Evolutionary conservation across 257 asterid genomes (phyloP).

Genomic region (Fraxinus anomala): DNA sequence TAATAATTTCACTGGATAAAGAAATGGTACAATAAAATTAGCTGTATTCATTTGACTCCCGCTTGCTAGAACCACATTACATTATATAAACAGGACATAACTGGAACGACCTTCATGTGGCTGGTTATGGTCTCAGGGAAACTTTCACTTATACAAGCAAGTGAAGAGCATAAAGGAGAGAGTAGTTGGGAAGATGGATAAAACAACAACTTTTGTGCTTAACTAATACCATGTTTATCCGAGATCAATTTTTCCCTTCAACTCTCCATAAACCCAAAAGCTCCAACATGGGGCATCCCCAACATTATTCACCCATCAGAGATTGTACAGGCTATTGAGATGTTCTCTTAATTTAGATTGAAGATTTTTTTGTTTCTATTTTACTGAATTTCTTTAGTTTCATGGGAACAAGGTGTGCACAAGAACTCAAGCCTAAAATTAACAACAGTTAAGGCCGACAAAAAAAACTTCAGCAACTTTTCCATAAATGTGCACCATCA

Average conservation of each 20-base stretch:
- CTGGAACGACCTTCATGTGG: neutral
- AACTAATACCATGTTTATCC: neutral
- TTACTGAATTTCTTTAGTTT: neutral
- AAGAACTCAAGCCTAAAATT: neutral
- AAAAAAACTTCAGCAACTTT: neutral
- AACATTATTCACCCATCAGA: neutral
- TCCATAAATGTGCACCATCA: neutral
- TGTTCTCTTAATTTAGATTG: no score
- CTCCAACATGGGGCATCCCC: neutral
- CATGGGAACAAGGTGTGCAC: neutral
- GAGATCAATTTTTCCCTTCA: neutral
- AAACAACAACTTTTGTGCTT: neutral
- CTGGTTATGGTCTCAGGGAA: neutral
- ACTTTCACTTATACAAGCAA: neutral
- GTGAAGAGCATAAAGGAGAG: neutral
- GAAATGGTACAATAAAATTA: neutral
- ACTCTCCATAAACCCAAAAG: neutral
- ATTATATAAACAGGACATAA: neutral
- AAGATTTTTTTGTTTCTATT: no score
- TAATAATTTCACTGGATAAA: neutral
- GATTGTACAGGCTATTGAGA: neutral
- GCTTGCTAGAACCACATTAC: neutral
- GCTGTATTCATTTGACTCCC: neutral
- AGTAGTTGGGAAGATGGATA: neutral
- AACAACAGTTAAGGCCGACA: neutral